Conservation (phyloP, 176 grass and related monocot genomes). For the Aegilops bicornis region DNA sequence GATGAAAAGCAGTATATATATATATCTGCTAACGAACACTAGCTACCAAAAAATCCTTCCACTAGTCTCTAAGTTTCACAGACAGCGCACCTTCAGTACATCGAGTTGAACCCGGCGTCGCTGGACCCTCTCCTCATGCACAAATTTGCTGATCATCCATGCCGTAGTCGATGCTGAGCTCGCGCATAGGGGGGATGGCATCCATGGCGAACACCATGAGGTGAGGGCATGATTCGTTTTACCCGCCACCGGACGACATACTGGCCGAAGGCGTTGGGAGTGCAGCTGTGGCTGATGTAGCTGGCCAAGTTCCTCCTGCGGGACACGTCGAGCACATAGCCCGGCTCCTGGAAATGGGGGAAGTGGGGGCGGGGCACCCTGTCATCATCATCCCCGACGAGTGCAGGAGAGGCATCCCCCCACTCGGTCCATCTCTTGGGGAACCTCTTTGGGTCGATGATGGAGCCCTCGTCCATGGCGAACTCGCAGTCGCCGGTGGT, state of each 20-base stretch:
- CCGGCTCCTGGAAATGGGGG: slow-evolving; percentile 5
- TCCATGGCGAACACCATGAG: slow-evolving; percentile 91
- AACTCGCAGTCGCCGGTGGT: background rate
- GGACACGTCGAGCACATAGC: slow-evolving; percentile 67
- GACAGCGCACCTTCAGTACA: background rate
- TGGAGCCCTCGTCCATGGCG: background rate
- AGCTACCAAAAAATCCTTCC: background rate
- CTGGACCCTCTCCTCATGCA: background rate
- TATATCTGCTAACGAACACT: slow-evolving; percentile 7
- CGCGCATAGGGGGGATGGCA: slow-evolving; percentile 83
- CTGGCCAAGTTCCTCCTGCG: slow-evolving; percentile 61
- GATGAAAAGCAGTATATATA: slow-evolving; percentile 26
- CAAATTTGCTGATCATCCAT: slow-evolving; percentile 6
- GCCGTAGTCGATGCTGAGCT: slow-evolving; percentile 88
- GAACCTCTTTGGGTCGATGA: slow-evolving; percentile 56
- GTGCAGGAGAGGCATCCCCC: slow-evolving; percentile 60
- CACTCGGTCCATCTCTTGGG: slow-evolving; percentile 75
- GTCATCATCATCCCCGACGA: background rate
- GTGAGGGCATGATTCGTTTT: slow-evolving; percentile 58
- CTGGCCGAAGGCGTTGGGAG: slow-evolving; percentile 74
- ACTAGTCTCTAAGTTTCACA: background rate
- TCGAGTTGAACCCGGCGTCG: background rate
- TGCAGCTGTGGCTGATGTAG: slow-evolving; percentile 74
- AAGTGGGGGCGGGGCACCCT: background rate
- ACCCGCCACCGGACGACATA: slow-evolving; percentile 53